Conservation (phyloP, 1,284 basidiomycete genomes). For the Cutaneotrichosporon curvatum region DNA sequence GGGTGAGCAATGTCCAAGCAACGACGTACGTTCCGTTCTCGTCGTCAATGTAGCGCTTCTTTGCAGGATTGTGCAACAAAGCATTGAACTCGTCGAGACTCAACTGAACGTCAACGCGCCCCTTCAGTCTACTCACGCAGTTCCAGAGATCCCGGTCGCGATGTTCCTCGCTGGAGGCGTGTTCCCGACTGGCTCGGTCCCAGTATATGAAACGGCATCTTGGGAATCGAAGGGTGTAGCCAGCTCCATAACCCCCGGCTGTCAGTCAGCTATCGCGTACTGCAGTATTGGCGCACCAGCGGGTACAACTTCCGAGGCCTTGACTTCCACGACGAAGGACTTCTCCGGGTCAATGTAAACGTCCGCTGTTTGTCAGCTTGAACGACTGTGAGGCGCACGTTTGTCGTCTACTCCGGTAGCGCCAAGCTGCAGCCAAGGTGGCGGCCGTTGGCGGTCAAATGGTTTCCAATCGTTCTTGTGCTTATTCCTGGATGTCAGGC, state of each 20-base stretch:
- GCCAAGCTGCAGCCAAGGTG: slow-evolving; percentile 40
- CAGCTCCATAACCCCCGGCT: slow-evolving; percentile 35
- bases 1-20: background rate
- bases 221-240: slow-evolving; percentile 65
- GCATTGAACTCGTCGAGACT: slow-evolving; percentile 37
- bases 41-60: slow-evolving; percentile 37
- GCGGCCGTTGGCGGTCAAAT: slow-evolving; percentile 39
- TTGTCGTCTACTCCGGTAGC: slow-evolving; percentile 41
- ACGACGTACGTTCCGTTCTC: slow-evolving; percentile 33
- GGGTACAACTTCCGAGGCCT: slow-evolving; percentile 76
- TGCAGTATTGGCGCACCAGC: slow-evolving; percentile 53
- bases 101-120: slow-evolving; percentile 17
- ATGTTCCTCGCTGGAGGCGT: slow-evolving; percentile 26
- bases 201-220: slow-evolving; percentile 67
- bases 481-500: slow-evolving; percentile 28
- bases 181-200: slow-evolving; percentile 35
- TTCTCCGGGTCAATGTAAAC: slow-evolving; percentile 46
- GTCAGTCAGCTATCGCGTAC: slow-evolving; percentile 26
- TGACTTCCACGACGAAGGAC: slow-evolving; percentile 67
- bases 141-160: slow-evolving; percentile 44
- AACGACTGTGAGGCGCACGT: slow-evolving; percentile 26
- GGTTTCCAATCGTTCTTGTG: slow-evolving; percentile 41
- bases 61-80: slow-evolving; percentile 27
- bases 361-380: slow-evolving; percentile 35
- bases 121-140: slow-evolving; percentile 23